Evolutionary conservation across 2,329 filamentous ascomycete genomes (phyloP), one percentile per base, ranked within the genome.

Genomic region (Colletotrichum higginsianum): DNA sequence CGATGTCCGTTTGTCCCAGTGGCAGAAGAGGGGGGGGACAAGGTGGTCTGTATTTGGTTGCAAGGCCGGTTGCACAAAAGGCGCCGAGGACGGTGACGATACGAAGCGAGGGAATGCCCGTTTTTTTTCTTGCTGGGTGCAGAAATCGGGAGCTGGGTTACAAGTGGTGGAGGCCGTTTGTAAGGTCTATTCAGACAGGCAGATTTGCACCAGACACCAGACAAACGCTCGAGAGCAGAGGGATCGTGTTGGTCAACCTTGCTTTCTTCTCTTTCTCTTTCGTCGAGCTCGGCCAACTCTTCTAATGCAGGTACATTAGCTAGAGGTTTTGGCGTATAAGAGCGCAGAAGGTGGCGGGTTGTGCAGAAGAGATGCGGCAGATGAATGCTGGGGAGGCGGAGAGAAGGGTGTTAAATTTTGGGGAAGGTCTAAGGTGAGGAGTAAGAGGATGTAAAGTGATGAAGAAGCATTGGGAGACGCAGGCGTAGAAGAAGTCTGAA

Each of bases 241-340:
- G 46, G 46, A 58, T 72, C 69, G 65, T 63, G 46, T 46, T 63
- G 56, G 57, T 23, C 16, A 46, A 55, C 50, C 46, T 63, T 60
- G 50, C 50, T 44, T 55, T 62, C n/a, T 64, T 57, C 46, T 68
- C 30, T 63, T 53, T 46, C 23, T 55, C 40, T 67, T 72, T 72
- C 66, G 60, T 72, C 61, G 67, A 72, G 61, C 56, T 71, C 56
- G 46, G 56, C 70, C 70, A 66, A 72, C 70, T 71, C 69, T 72
- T 68, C 70, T 72, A 71, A 73, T 73, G 67, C 71, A 73, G 67
- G 71, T 67, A 72, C 67, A 73, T 73, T 64, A 73, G 71, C 71
- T 72, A 52, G 47, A 67, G 62, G 42, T 30, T 65, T 71, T 8
- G 62, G 71, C 61, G 53, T 61, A 40, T 72, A 72, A 72, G 67